Percentiles rank a stretch among this genome's conserved stretches.
These are phyloP conservation scores for Botrytis tulipae DNA, from an alignment of 2,329 filamentous ascomycete genomes.

Conservation along the genomic window DNA sequence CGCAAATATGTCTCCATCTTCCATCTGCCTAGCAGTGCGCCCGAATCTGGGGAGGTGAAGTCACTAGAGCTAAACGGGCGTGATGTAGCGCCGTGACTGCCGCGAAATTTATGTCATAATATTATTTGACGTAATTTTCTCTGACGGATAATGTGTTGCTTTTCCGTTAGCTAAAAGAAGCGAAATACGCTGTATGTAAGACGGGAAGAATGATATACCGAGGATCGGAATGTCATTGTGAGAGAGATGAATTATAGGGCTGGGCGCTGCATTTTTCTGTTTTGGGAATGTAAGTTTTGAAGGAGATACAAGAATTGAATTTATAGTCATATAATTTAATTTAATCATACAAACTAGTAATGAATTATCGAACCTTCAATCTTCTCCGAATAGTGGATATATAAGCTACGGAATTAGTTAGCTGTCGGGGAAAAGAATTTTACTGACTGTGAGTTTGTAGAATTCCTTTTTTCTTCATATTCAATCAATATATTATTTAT, in stretches of 20 bases:
- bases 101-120: background rate
- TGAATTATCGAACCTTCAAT: background rate
- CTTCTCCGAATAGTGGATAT: background rate
- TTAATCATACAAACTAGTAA: background rate
- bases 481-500: too few relatives aligned
- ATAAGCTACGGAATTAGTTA: too few relatives aligned
- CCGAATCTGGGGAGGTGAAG: background rate
- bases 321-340: background rate
- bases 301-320: background rate
- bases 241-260: background rate
- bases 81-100: background rate
- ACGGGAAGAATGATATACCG: background rate
- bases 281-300: background rate
- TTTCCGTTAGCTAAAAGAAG: background rate
- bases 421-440: too few relatives aligned
- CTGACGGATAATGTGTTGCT: background rate
- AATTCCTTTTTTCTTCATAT: too few relatives aligned
- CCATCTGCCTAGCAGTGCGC: conserved; percentile 1
- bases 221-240: background rate
- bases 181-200: background rate
- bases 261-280: background rate
- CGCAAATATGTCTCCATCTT: background rate
- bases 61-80: background rate
- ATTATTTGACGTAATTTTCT: background rate
- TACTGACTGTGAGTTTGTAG: too few relatives aligned